These are phyloP conservation scores for Aspergillus fumigatus DNA, from an alignment of 2,329 filamentous ascomycete genomes.

Conservation along the genomic window DNA sequence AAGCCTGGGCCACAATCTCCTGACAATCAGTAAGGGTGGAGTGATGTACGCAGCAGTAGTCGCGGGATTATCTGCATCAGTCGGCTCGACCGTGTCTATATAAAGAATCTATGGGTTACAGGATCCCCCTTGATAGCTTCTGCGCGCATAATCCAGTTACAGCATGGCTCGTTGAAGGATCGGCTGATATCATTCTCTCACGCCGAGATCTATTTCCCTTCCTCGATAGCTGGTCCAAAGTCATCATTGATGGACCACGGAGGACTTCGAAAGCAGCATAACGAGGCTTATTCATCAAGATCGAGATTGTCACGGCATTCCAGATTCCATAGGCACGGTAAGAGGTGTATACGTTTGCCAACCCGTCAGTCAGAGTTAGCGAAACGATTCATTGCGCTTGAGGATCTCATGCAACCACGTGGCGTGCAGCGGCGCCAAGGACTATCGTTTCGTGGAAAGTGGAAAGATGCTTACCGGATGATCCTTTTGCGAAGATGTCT, in stretches of 20 bases:
- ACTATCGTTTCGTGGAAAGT: neutral
- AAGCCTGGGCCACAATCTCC: neutral
- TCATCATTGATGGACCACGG: neutral
- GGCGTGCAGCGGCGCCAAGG: neutral
- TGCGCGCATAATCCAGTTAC: too few relatives aligned
- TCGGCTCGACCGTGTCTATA: neutral
- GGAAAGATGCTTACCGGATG: neutral
- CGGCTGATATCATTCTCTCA: too few relatives aligned
- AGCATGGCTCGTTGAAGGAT: too few relatives aligned
- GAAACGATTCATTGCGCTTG: neutral
- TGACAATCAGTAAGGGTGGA: neutral
- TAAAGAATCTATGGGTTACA: neutral
- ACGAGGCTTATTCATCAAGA: neutral
- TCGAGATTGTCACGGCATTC: neutral
- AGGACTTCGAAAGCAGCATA: neutral
- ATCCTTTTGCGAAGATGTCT: neutral
- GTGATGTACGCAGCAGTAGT: neutral
- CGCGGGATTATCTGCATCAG: neutral
- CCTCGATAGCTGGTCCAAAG: neutral
- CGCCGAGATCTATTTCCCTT: too few relatives aligned
- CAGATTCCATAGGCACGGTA: neutral
- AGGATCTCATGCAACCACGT: neutral
- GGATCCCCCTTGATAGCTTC: neutral
- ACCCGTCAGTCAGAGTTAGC: neutral
- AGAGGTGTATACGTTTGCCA: neutral